Percentiles rank a stretch among this genome's conserved stretches.
These are phyloP conservation scores for Lolium perenne DNA, from an alignment of 176 grass and related monocot species.

Conservation along the genomic window DNA sequence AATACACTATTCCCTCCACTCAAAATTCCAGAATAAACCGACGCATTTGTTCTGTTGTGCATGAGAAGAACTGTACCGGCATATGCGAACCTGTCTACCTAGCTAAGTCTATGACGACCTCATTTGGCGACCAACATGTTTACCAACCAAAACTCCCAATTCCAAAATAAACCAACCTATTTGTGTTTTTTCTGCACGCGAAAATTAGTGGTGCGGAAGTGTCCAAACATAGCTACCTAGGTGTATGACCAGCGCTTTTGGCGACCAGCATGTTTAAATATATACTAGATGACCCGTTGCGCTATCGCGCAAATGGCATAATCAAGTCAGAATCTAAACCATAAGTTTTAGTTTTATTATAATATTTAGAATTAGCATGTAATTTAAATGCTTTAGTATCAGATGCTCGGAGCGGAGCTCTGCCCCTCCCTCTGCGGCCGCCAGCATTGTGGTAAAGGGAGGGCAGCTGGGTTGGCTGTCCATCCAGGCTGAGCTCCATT, in stretches of 20 bases:
- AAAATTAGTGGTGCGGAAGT: background rate
- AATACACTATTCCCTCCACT: background rate
- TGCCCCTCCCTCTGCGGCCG: no score
- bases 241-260: conserved; percentile 30
- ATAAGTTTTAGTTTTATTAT: no score
- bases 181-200: conserved; percentile 33
- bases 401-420: no score
- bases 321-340: no score
- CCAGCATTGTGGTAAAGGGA: no score
- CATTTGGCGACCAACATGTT: conserved; percentile 42
- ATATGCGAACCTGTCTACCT: background rate
- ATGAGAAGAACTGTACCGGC: background rate
- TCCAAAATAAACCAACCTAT: background rate
- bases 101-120: background rate
- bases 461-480: no score
- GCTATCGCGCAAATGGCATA: no score
- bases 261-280: conserved; percentile 33
- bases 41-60: background rate
- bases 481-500: no score
- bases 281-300: background rate
- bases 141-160: background rate
- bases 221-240: background rate
- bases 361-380: no score
- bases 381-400: no score
- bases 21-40: background rate